phyloP scores from a whole-genome alignment of 257 asterid species.

The Petunia axillaris region DNA sequence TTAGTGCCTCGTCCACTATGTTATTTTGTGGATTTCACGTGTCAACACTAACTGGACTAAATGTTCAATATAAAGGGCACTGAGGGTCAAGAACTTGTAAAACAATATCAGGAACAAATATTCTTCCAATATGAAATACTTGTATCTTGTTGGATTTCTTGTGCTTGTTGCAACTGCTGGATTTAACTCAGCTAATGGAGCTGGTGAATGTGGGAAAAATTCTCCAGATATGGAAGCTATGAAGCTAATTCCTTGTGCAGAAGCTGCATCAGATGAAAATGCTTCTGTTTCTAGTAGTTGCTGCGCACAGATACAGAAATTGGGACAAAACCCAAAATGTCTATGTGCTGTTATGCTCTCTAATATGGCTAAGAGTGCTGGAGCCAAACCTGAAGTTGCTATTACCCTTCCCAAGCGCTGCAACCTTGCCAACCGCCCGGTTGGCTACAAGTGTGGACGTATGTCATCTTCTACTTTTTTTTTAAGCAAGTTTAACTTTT shows the following conservation, averaged over 20 bases:
- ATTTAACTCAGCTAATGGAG: constrained; percentile 41
- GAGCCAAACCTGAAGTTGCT: constrained; percentile 58
- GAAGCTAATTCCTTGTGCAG: constrained; percentile 72
- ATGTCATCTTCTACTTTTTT: constrained; percentile 26
- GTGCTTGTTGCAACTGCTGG: constrained; percentile 29
- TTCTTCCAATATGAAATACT: constrained; percentile 28
- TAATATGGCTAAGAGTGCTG: constrained; percentile 57
- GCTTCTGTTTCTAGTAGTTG: constrained; percentile 55
- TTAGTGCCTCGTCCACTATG: constrained; percentile 48
- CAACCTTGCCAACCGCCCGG: constrained; percentile 66
- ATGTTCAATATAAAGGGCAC: constrained; percentile 37
- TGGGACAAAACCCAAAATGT: constrained; percentile 63
- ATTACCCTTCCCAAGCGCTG: constrained; percentile 78
- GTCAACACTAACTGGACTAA: constrained; percentile 28
- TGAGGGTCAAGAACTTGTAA: not conserved
- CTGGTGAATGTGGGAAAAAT: constrained; percentile 65
- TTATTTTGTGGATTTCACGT: constrained; percentile 35
- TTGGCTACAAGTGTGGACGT: constrained; percentile 84
- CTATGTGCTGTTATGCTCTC: constrained; percentile 79
- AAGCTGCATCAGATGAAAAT: constrained; percentile 49
- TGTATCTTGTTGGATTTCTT: constrained; percentile 39
- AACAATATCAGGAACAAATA: constrained; percentile 16
- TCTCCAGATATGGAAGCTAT: constrained; percentile 60
- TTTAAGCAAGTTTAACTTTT: no score
- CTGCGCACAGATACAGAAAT: constrained; percentile 54